phyloP scores from a whole-genome alignment of 2,329 filamentous ascomycete genomes.

The Cadophora sp. region DNA sequence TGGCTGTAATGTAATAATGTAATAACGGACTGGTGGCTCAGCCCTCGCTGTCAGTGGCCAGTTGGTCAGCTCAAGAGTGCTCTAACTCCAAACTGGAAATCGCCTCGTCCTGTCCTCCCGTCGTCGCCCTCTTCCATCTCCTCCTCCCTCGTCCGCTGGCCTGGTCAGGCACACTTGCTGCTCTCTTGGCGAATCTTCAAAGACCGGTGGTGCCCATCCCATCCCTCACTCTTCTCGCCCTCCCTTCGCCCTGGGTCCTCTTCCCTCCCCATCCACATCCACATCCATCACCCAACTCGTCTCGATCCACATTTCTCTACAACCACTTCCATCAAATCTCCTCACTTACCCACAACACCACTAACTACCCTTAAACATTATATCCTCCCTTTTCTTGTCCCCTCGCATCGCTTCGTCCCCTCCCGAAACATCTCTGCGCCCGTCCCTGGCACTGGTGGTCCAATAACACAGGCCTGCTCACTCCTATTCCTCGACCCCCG shows the following conservation, averaged over 20 bases:
- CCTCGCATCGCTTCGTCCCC: neutral
- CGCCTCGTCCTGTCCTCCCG: neutral
- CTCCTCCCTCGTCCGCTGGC: slow-evolving; percentile 1
- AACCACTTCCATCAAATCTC: slow-evolving; percentile 5
- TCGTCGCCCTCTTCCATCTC: neutral
- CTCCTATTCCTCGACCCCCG: slow-evolving; percentile 28
- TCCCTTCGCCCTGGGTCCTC: neutral
- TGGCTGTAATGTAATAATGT: neutral
- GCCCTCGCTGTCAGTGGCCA: neutral
- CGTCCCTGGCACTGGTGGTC: slow-evolving; percentile 10
- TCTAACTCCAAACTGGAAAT: neutral
- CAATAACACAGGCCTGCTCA: slow-evolving; percentile 15
- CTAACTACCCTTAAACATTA: slow-evolving; percentile 3
- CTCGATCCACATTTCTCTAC: slow-evolving; percentile 13
- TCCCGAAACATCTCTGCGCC: neutral
- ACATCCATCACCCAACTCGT: too few relatives aligned
- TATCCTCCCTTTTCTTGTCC: slow-evolving; percentile 13
- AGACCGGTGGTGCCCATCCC: neutral
- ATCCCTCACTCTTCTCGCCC: slow-evolving; percentile 8
- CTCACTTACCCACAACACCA: neutral
- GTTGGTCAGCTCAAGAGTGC: neutral
- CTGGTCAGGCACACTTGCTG: slow-evolving; percentile 1
- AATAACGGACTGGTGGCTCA: neutral
- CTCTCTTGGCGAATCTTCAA: slow-evolving; percentile 14
- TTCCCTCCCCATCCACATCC: too few relatives aligned